Percentiles rank a stretch among this genome's conserved stretches.
Conservation (phyloP, 2,329 filamentous ascomycete genomes). For the Didymella pomorum region DNA sequence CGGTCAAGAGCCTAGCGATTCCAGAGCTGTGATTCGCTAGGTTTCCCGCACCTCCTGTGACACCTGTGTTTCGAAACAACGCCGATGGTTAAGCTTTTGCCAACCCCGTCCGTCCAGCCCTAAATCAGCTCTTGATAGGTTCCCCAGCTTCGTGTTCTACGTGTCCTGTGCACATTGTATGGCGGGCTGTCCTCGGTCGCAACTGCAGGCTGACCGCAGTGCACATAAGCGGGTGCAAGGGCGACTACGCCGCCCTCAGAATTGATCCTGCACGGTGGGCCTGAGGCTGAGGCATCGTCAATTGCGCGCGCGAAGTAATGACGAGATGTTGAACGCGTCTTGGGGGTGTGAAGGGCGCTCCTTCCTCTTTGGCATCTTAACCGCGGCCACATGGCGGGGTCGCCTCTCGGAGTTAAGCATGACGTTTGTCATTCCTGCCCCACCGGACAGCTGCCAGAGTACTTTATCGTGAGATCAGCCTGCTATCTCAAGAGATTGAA, state of each 20-base stretch:
- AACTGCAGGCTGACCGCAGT: constrained; percentile 1
- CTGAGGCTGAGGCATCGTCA: background rate
- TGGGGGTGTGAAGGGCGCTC: background rate
- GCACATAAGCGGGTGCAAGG: constrained; percentile 5
- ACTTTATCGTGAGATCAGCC: background rate
- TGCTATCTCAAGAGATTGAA: background rate
- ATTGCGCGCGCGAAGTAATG: constrained; percentile 5
- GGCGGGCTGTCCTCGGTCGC: constrained; percentile 12
- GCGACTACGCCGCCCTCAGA: constrained; percentile 3
- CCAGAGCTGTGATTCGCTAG: constrained; percentile 15
- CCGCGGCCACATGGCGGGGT: constrained; percentile 10
- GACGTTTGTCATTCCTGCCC: constrained; percentile 1
- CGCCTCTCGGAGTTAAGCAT: background rate
- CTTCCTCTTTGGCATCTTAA: constrained; percentile 6
- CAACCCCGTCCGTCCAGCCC: constrained; percentile 20
- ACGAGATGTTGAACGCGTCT: constrained; percentile 1
- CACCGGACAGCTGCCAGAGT: constrained; percentile 3
- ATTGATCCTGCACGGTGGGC: constrained; percentile 9
- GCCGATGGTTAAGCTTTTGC: constrained; percentile 31
- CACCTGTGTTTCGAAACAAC: constrained; percentile 23
- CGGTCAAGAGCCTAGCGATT: constrained; percentile 8
- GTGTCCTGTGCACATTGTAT: background rate
- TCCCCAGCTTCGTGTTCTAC: constrained; percentile 7
- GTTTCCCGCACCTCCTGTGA: constrained; percentile 2
- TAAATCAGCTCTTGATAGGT: constrained; percentile 9